These are phyloP conservation scores for Chaetomium sp. DNA, from an alignment of 2,329 filamentous ascomycete genomes.

Conservation along the genomic window DNA sequence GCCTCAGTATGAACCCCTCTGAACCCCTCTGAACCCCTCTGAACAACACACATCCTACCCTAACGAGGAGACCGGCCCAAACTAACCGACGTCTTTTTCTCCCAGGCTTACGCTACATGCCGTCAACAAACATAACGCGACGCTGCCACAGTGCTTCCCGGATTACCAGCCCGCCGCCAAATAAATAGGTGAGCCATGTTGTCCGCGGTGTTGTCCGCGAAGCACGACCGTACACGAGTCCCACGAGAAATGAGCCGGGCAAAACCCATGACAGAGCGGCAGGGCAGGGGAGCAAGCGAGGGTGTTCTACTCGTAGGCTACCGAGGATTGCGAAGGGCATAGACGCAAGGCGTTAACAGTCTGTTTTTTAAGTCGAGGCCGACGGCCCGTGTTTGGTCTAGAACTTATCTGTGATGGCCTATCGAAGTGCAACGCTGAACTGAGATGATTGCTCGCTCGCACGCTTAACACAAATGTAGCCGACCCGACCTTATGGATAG, in stretches of 20 bases:
- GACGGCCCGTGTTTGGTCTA: neutral
- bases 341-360: slow-evolving; percentile 11
- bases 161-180: slow-evolving; percentile 30
- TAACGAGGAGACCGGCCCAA: neutral
- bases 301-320: no score
- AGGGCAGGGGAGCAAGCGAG: no score
- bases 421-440: neutral
- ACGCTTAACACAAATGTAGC: no score
- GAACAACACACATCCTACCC: neutral
- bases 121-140: slow-evolving; percentile 69
- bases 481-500: no score
- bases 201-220: neutral
- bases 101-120: slow-evolving; percentile 64
- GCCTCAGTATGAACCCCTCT: slow-evolving; percentile 51
- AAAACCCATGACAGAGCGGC: no score
- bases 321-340: neutral
- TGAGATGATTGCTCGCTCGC: neutral
- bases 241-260: slow-evolving; percentile 5
- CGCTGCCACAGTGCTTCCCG: slow-evolving; percentile 65
- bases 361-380: slow-evolving; percentile 1
- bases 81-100: neutral
- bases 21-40: neutral
- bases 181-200: neutral
- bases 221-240: slow-evolving; percentile 11
- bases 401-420: no score